Evolutionary conservation across 1,284 basidiomycete species (phyloP).

Genomic region (Thelephora terrestris): DNA sequence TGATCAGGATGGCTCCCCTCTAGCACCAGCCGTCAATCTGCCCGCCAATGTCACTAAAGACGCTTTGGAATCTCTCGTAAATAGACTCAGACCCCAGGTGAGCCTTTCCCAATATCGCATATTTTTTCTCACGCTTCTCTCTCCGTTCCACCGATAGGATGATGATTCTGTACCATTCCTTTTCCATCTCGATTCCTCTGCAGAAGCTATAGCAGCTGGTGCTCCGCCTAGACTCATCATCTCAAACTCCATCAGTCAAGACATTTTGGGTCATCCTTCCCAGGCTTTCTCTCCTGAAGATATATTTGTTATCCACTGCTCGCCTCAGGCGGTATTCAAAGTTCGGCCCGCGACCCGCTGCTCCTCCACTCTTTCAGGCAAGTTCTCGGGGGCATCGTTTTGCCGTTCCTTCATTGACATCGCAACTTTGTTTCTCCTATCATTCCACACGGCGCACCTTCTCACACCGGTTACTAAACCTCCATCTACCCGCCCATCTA

Average conservation of each 20-base stretch:
- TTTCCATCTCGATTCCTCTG: constrained; percentile 72
- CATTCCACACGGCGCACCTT: too few relatives aligned
- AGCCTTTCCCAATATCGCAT: constrained; percentile 11
- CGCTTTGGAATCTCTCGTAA: constrained; percentile 76
- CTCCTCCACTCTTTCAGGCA: constrained; percentile 83
- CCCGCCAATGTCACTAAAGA: constrained; percentile 83
- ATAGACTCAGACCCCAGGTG: constrained; percentile 71
- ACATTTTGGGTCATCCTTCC: constrained; percentile 66
- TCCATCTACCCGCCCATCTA: constrained; percentile 15
- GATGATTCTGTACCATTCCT: constrained; percentile 47
- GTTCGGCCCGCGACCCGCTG: constrained; percentile 91
- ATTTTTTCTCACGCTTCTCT: not conserved
- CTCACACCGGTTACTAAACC: too few relatives aligned
- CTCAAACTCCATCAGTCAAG: constrained; percentile 68
- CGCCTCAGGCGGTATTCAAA: constrained; percentile 93
- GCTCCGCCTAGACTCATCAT: constrained; percentile 73
- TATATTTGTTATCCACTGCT: constrained; percentile 77
- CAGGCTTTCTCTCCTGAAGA: constrained; percentile 78
- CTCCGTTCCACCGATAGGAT: not conserved
- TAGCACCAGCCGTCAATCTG: constrained; percentile 82
- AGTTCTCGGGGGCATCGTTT: not conserved
- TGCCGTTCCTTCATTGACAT: not conserved
- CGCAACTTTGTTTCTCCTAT: not conserved
- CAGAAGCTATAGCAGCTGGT: constrained; percentile 38
- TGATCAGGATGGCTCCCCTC: constrained; percentile 68